phyloP scores from a whole-genome alignment of 2,329 filamentous ascomycete genomes.

The Aspergillus fijiensis region DNA sequence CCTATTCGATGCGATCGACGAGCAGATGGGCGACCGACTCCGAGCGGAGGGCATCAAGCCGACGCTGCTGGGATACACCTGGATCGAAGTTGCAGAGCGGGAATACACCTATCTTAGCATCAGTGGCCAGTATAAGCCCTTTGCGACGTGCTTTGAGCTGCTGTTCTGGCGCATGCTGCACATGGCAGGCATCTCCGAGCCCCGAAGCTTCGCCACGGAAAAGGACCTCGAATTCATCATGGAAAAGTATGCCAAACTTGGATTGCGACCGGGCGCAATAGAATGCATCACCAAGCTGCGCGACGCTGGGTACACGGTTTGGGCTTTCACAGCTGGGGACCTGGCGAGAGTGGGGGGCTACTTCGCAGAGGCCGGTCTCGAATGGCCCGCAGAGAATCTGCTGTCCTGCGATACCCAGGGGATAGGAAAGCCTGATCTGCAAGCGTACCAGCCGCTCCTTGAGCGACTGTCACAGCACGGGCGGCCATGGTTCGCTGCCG shows the following conservation, averaged over 20 bases:
- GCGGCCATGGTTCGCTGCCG: conserved; percentile 32
- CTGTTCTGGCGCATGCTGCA: conserved; percentile 48
- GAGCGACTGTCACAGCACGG: conserved; percentile 20
- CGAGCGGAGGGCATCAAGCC: conserved; percentile 35
- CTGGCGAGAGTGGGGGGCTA: conserved; percentile 26
- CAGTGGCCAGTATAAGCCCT: conserved; percentile 39
- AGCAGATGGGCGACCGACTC: conserved; percentile 40
- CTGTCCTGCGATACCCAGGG: conserved; percentile 28
- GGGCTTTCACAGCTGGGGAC: conserved; percentile 31
- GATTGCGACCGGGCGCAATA: conserved; percentile 36
- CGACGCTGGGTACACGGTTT: conserved; percentile 30
- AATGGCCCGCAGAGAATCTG: conserved; percentile 25
- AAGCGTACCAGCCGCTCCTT: conserved; percentile 25
- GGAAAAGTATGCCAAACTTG: conserved; percentile 32
- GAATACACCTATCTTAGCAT: conserved; percentile 50
- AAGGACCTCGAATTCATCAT: conserved; percentile 42
- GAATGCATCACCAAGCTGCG: conserved; percentile 41
- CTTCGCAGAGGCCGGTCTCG: conserved; percentile 25
- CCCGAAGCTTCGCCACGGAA: conserved; percentile 38
- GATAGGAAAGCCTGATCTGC: conserved; percentile 29
- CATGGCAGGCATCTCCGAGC: conserved; percentile 41
- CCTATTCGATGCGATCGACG: conserved; percentile 40
- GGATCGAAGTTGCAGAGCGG: conserved; percentile 45
- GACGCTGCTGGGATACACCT: conserved; percentile 42
- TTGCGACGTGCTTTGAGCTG: conserved; percentile 38